Conservation (phyloP, 495 filamentous ascomycete genomes). For the Penicillium canescens region DNA sequence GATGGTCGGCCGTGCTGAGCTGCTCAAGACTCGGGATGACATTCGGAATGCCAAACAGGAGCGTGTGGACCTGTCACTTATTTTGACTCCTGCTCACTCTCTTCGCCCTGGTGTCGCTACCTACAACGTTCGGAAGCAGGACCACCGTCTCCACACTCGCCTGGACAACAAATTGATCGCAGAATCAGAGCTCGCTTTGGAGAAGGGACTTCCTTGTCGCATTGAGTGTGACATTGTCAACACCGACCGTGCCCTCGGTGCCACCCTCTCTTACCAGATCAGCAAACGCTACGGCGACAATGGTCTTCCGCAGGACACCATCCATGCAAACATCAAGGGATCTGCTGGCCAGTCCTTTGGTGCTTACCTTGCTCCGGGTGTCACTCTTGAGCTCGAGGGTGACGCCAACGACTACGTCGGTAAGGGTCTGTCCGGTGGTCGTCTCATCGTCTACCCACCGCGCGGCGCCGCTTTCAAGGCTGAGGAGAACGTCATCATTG, state of each 20-base stretch:
- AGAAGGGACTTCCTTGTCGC: constrained; percentile 91
- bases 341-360: constrained; percentile 98
- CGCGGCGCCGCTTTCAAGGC: constrained; percentile 93
- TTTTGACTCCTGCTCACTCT: constrained; percentile 94
- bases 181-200: constrained; percentile 93
- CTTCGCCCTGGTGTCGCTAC: constrained; percentile 96
- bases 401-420: constrained; percentile 98
- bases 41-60: constrained; percentile 84
- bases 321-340: constrained; percentile 98
- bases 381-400: constrained; percentile 96
- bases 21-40: constrained; percentile 85
- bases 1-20: constrained; percentile 94
- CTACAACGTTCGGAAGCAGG: constrained; percentile 98
- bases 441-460: constrained; percentile 95
- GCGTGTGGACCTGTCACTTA: constrained; percentile 92
- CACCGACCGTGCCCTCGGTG: constrained; percentile 93
- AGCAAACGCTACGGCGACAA: constrained; percentile 89
- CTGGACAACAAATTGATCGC: constrained; percentile 99
- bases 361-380: constrained; percentile 90
- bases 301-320: constrained; percentile 89
- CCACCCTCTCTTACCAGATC: constrained; percentile 95
- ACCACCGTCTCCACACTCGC: constrained; percentile 89
- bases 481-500: constrained; percentile 95
- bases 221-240: constrained; percentile 99
- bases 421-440: constrained; percentile 94